phyloP scores from a whole-genome alignment of 495 filamentous ascomycete genomes.

The Trichoderma asperelloides region DNA sequence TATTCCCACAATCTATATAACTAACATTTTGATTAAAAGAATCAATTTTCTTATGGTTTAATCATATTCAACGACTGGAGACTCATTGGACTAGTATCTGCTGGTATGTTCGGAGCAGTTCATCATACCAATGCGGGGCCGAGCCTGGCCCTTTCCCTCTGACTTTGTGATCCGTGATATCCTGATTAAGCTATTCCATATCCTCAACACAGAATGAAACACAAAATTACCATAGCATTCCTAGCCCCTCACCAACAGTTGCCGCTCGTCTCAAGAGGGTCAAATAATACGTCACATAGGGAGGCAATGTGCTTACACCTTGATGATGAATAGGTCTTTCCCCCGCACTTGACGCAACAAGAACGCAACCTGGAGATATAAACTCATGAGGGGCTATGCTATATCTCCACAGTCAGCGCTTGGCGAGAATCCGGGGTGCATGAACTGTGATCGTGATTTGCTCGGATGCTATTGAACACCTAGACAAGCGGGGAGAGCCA shows the following conservation, averaged over 20 bases:
- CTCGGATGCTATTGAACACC: background rate
- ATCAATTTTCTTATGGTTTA: too few species aligned
- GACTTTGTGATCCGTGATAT: background rate
- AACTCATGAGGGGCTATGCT: background rate
- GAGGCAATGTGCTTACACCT: background rate
- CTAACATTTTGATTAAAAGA: background rate
- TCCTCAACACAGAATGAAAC: background rate
- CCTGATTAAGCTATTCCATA: background rate
- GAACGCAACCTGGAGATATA: background rate
- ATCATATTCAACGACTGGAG: too few species aligned
- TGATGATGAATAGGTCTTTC: background rate
- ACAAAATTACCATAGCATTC: background rate
- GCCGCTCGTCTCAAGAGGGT: background rate
- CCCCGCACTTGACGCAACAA: constrained; percentile 1
- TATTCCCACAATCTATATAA: background rate
- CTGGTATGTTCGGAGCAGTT: background rate
- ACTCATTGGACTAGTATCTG: background rate
- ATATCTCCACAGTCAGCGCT: background rate
- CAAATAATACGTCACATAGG: background rate
- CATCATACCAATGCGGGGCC: background rate
- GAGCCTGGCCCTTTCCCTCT: background rate
- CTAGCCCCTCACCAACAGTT: background rate
- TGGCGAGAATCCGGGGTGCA: background rate
- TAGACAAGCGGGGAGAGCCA: background rate
- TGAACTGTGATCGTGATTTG: background rate